Base-by-base conservation (phyloP, 306 rosid species). In the Castanea mollissima region DNA sequence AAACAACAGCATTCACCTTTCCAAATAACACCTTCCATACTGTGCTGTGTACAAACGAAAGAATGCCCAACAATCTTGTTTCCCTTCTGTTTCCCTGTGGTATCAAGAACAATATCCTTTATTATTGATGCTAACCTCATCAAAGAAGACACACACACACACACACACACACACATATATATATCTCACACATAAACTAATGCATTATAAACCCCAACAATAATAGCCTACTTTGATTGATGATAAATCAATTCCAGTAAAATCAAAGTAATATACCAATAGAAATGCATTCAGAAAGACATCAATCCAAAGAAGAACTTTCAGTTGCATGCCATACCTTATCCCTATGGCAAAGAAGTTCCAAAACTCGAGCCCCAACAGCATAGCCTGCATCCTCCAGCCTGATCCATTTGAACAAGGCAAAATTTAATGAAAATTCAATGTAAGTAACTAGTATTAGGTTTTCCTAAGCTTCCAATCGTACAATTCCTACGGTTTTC, bases 21-120 rank as follows among this genome's bases (percentile, higher is more conserved):
- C 99, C 99, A 76, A 95, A 95, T 76, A 95, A 78, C 59, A 93
- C 97, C 90, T 95, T 95, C 99, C 99, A 95, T 23, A 95, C 97
- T 23, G 99, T 93, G 90, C 96, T 95, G 88, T 95, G 98, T 55
- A 95, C 97, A 84, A 95, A 95, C 62, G 98, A 92, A 41, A 95
- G 93, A 84, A 95, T 93, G 34, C 98, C 97, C 79, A 93, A 70
- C 83, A 95, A 78, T 31, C 98, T 87, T 59, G 98, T 95, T 87
- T 95, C 99, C 91, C 96, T 93, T 85, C 98, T 89, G 81, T 95
- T 95, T 85, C 99, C 99, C 97, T 95, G 91, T 31, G 79, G 64
- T 41, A 77, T 62, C 56, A 91, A 68, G 49, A 85, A 75, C 52
- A 74, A 54, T 38, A 74, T 67, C 74, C 18, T 18, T 63, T 52